Conservation (phyloP, 371 early-diverging fungal species). For the Lichtheimia ornata region DNA sequence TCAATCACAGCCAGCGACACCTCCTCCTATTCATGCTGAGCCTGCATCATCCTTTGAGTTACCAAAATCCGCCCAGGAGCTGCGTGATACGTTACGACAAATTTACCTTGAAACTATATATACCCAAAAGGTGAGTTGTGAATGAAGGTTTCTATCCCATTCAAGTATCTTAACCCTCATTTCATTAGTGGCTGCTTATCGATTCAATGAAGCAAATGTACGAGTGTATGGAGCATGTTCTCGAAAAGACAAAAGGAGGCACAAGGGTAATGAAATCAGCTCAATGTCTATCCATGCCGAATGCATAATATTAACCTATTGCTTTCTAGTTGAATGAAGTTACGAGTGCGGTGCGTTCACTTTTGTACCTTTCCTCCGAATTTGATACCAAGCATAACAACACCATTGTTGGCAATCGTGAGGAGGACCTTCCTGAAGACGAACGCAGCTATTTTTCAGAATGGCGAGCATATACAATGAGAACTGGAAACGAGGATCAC, state of each 20-base stretch:
- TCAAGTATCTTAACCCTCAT: neutral
- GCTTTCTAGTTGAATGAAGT: too few species aligned
- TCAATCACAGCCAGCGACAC: neutral
- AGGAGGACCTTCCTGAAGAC: neutral
- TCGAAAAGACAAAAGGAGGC: neutral
- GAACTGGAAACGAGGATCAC: neutral
- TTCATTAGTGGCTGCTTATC: constrained; percentile 4
- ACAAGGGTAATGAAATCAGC: neutral
- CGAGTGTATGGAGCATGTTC: constrained; percentile 1
- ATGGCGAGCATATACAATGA: neutral
- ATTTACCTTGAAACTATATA: constrained; percentile 5
- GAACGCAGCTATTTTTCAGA: neutral
- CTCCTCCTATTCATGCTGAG: neutral
- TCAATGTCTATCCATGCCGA: too few species aligned
- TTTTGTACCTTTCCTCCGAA: constrained; percentile 1
- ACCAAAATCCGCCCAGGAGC: neutral
- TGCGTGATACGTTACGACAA: constrained; percentile 2
- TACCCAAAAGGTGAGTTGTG: constrained; percentile 4
- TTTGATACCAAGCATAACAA: constrained; percentile 8
- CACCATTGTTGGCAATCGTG: neutral
- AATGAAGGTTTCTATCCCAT: neutral
- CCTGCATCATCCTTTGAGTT: neutral
- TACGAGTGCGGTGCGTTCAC: neutral
- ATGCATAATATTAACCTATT: too few species aligned
- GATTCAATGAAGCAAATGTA: constrained; percentile 7